Percentiles rank a stretch among this genome's conserved stretches.
Conservation (phyloP, 257 asterid species). For the Fraxinus excelsior region DNA sequence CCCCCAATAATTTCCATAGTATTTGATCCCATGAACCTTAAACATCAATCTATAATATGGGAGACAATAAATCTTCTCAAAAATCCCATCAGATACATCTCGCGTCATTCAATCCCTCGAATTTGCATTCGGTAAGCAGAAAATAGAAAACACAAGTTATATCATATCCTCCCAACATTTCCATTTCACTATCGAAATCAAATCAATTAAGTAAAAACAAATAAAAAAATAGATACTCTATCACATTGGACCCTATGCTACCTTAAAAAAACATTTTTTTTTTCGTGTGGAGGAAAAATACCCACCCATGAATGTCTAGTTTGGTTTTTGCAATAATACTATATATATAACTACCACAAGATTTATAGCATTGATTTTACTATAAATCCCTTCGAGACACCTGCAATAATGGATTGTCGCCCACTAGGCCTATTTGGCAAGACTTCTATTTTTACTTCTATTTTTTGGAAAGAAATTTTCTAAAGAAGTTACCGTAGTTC, state of each 20-base stretch:
- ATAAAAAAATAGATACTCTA: neutral
- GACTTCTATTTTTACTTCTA: too few species aligned
- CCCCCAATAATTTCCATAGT: neutral
- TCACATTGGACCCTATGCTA: neutral
- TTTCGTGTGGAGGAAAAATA: neutral
- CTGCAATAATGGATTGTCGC: neutral
- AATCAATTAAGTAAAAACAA: neutral
- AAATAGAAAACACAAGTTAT: neutral
- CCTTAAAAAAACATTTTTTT: neutral
- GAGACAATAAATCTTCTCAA: neutral
- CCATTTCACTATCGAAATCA: neutral
- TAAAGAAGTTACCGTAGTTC: accelerated
- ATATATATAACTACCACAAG: neutral
- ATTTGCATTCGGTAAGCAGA: neutral
- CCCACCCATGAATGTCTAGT: neutral
- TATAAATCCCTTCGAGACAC: neutral
- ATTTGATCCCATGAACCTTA: neutral
- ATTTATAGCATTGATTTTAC: too few species aligned
- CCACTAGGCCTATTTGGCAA: too few species aligned
- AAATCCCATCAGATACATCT: neutral
- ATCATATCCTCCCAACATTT: neutral
- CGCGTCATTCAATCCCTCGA: neutral
- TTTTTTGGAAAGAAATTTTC: too few species aligned
- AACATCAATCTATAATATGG: neutral
- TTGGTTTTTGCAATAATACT: neutral